phyloP scores from a whole-genome alignment of 2,329 filamentous ascomycete species.

The Trichoderma guizhouense region DNA sequence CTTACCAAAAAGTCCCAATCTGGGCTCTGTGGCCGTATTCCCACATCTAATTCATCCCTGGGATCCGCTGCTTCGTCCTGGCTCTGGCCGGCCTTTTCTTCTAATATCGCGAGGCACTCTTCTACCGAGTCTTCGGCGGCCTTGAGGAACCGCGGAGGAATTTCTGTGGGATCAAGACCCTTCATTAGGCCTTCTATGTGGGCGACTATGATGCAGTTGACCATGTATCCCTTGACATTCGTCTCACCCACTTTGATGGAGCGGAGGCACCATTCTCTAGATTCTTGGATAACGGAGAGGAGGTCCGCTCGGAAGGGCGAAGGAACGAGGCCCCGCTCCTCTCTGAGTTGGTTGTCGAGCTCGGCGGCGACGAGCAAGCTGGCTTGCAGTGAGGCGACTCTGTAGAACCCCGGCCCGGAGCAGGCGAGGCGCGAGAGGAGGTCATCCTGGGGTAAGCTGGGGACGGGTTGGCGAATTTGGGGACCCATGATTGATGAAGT shows the following conservation, averaged over 20 bases:
- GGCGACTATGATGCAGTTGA: conserved; percentile 30
- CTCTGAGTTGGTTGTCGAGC: conserved; percentile 38
- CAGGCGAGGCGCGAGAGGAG: conserved; percentile 37
- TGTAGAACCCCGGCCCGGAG: conserved; percentile 42
- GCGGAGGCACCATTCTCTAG: conserved; percentile 37
- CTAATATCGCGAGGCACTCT: conserved; percentile 34
- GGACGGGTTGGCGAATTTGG: neutral
- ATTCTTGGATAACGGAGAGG: conserved; percentile 40
- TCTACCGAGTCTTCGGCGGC: conserved; percentile 37
- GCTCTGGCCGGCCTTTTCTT: conserved; percentile 26
- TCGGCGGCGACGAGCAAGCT: conserved; percentile 40
- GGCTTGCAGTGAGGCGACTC: conserved; percentile 33
- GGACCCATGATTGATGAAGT: conserved; percentile 8
- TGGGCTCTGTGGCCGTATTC: conserved; percentile 14
- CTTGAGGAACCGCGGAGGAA: conserved; percentile 34
- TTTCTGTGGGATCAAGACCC: conserved; percentile 34
- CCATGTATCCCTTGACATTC: conserved; percentile 51
- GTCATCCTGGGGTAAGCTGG: conserved; percentile 21
- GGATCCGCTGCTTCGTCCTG: conserved; percentile 5
- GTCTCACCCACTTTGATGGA: conserved; percentile 50
- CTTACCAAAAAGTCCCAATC: conserved; percentile 30
- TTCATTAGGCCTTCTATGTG: conserved; percentile 42
- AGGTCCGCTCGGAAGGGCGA: conserved; percentile 39
- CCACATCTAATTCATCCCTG: neutral
- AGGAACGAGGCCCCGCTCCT: conserved; percentile 39